These are phyloP conservation scores for Penicillium cataractarum DNA, from an alignment of 495 filamentous ascomycete genomes.

Conservation along the genomic window DNA sequence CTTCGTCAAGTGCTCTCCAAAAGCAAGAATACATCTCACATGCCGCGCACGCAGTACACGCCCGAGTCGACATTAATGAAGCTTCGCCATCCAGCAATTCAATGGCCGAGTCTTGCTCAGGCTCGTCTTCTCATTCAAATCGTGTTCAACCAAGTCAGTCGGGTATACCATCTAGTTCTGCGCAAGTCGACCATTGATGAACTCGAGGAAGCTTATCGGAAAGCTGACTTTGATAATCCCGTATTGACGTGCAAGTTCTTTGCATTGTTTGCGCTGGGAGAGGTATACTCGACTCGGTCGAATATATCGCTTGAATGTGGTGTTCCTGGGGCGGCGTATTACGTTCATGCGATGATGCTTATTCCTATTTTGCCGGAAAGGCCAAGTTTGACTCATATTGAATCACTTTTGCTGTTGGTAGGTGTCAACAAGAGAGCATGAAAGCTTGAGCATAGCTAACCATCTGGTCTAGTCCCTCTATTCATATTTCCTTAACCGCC, in stretches of 20 bases:
- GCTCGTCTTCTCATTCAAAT: constrained; percentile 31
- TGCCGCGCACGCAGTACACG: constrained; percentile 35
- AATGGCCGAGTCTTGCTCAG: constrained; percentile 33
- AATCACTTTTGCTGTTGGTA: constrained; percentile 44
- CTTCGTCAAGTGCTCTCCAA: constrained; percentile 34
- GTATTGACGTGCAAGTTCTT: constrained; percentile 36
- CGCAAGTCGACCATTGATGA: constrained; percentile 31
- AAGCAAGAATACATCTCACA: constrained; percentile 25
- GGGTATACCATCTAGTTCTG: constrained; percentile 37
- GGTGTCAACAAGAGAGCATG: too few relatives aligned
- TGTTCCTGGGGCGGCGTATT: constrained; percentile 36
- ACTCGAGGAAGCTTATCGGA: constrained; percentile 25
- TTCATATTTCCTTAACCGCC: constrained; percentile 49
- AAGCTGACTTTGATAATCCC: constrained; percentile 24
- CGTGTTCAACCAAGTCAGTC: constrained; percentile 33
- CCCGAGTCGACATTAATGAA: constrained; percentile 27
- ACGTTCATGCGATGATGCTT: constrained; percentile 35
- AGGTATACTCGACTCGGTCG: constrained; percentile 33
- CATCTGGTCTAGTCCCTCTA: constrained; percentile 37
- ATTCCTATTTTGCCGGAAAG: constrained; percentile 37
- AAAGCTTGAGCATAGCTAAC: too few relatives aligned
- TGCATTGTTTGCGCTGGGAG: constrained; percentile 37
- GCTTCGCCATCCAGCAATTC: constrained; percentile 14
- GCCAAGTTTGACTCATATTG: constrained; percentile 44
- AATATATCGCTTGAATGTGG: constrained; percentile 15